Conservation (phyloP, 768 basidiomycete species). For the Brasilioporus rufonigricans region DNA sequence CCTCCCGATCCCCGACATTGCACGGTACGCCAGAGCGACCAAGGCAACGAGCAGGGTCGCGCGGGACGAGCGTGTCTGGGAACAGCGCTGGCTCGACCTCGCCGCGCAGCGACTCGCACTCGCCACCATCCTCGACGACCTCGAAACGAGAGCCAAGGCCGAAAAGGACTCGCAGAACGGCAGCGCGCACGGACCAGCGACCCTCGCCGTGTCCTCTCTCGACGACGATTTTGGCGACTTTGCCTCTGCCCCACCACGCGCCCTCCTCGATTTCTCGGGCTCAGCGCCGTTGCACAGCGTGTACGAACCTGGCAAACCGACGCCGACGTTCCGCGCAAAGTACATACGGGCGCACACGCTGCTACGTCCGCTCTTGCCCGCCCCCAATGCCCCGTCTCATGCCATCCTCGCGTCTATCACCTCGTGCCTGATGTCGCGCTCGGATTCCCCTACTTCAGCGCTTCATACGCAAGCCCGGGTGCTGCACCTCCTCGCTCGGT, state of each 20-base stretch:
- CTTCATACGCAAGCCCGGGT: slow-evolving; percentile 60
- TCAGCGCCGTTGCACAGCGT: slow-evolving; percentile 8
- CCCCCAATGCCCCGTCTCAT: slow-evolving; percentile 64
- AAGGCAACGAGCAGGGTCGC: slow-evolving; percentile 62
- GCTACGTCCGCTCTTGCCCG: slow-evolving; percentile 55
- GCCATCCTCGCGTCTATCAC: slow-evolving; percentile 50
- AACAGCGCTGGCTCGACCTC: slow-evolving; percentile 64
- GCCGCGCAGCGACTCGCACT: slow-evolving; percentile 46
- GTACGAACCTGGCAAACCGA: slow-evolving; percentile 21
- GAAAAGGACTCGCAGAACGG: slow-evolving; percentile 32
- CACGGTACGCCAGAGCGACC: slow-evolving; percentile 67
- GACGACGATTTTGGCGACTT: slow-evolving; percentile 90
- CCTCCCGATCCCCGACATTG: slow-evolving; percentile 79
- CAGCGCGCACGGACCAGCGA: slow-evolving; percentile 52
- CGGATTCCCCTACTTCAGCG: slow-evolving; percentile 37
- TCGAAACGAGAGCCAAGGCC: slow-evolving; percentile 46
- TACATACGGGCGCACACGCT: slow-evolving; percentile 67
- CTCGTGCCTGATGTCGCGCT: slow-evolving; percentile 42
- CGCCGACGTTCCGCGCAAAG: slow-evolving; percentile 45
- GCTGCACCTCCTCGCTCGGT: slow-evolving; percentile 70
- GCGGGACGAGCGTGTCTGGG: slow-evolving; percentile 79
- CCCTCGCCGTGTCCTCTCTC: slow-evolving; percentile 45
- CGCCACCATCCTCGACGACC: slow-evolving; percentile 50
- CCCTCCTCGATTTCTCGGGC: slow-evolving; percentile 21
- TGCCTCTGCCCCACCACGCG: slow-evolving; percentile 43